A percentile compares a stretch with the other conserved stretches of the same genome.
Evolutionary conservation across 1,284 basidiomycete species (phyloP).

Genomic region (Rhizoctonia solani): DNA sequence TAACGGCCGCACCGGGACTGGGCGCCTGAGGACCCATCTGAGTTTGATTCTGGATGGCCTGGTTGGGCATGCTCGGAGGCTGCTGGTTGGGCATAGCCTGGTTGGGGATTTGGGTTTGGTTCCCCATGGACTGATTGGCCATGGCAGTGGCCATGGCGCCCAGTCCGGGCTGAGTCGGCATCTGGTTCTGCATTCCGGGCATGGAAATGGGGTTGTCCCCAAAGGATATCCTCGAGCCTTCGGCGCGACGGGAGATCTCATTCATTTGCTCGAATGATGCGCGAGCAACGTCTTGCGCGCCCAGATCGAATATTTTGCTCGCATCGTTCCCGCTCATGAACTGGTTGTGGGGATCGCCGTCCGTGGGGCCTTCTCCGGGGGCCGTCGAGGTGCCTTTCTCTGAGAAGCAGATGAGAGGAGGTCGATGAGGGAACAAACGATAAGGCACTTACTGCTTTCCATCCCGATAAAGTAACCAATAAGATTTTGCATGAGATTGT

Average conservation of each 20-base stretch:
- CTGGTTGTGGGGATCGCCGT: constrained; percentile 4
- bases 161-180: background rate
- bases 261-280: constrained; percentile 72
- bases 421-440: constrained; percentile 15
- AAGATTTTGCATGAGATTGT: constrained; percentile 79
- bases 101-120: background rate
- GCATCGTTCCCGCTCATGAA: constrained; percentile 24
- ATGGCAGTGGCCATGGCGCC: background rate
- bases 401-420: too few species aligned
- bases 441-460: constrained; percentile 58
- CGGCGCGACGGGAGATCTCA: constrained; percentile 67
- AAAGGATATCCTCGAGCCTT: constrained; percentile 52
- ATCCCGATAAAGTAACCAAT: constrained; percentile 79
- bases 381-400: too few species aligned
- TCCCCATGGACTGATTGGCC: too few species aligned
- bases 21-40: background rate
- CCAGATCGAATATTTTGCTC: constrained; percentile 49
- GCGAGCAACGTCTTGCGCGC: constrained; percentile 63
- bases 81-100: background rate
- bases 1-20: background rate
- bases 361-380: background rate
- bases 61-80: background rate
- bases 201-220: constrained; percentile 22
- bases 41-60: background rate
- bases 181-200: background rate